These are phyloP conservation scores for Calonectria pteridis DNA, from an alignment of 2,329 filamentous ascomycete genomes.

Conservation along the genomic window DNA sequence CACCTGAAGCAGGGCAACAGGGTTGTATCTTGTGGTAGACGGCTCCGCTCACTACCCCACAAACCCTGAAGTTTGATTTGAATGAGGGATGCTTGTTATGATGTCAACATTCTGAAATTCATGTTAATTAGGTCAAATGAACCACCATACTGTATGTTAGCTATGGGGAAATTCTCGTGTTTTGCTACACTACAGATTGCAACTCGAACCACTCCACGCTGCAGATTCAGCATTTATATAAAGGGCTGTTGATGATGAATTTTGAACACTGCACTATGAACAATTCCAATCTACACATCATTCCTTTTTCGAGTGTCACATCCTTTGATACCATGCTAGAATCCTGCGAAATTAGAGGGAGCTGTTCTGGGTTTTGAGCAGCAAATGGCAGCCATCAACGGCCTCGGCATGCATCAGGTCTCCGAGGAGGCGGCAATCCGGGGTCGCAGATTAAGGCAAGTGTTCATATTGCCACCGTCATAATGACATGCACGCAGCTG, in stretches of 20 bases:
- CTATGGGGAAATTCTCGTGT: not conserved
- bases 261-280: not conserved
- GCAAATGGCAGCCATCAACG: not conserved
- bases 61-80: not conserved
- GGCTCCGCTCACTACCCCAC: not conserved
- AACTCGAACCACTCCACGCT: not conserved
- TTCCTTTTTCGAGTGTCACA: not conserved
- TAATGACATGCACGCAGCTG: not conserved
- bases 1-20: not conserved
- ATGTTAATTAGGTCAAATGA: not conserved
- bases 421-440: not conserved
- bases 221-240: not conserved
- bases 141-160: not conserved
- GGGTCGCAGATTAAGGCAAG: not conserved
- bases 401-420: not conserved
- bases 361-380: not conserved
- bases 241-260: not conserved
- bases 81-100: not conserved
- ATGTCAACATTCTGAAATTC: not conserved
- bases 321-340: not conserved
- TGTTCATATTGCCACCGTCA: not conserved
- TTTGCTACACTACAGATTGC: not conserved
- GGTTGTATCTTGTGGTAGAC: not conserved
- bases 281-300: not conserved
- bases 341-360: not conserved